Conservation (phyloP, 306 rosid species). For the Dryas drummondii region DNA sequence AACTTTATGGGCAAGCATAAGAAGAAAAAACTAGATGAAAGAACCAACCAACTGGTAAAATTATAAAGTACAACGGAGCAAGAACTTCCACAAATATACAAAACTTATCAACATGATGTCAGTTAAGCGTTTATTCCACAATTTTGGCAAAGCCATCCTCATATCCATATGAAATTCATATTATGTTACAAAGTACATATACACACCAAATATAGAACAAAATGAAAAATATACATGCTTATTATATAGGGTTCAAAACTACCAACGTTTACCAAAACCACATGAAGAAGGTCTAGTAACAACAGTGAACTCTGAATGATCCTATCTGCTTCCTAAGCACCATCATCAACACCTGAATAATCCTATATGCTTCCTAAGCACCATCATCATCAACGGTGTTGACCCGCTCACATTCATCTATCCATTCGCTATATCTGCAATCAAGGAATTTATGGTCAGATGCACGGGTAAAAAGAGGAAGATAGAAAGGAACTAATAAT, state of each 20-base stretch:
- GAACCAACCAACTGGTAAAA: too few species aligned
- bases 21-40: not conserved
- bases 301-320: not conserved
- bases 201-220: not conserved
- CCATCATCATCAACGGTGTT: conserved; percentile 76
- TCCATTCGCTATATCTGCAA: conserved; percentile 95
- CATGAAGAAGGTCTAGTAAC: not conserved
- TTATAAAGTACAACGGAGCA: not conserved
- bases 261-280: not conserved
- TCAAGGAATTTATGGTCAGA: conserved; percentile 1
- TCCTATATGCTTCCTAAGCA: conserved; percentile 30
- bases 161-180: not conserved
- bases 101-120: not conserved
- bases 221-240: not conserved
- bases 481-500: not conserved
- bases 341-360: conserved; percentile 50
- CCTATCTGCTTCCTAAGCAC: conserved; percentile 34
- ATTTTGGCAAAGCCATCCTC: not conserved
- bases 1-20: not conserved
- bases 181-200: not conserved
- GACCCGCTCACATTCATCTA: conserved; percentile 90
- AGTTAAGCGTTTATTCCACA: conserved; percentile 1
- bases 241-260: not conserved
- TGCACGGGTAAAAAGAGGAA: not conserved
- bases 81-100: not conserved